These are phyloP conservation scores for Brettanomyces custersianus DNA, from an alignment of 805 yeast genomes.

Conservation along the genomic window DNA sequence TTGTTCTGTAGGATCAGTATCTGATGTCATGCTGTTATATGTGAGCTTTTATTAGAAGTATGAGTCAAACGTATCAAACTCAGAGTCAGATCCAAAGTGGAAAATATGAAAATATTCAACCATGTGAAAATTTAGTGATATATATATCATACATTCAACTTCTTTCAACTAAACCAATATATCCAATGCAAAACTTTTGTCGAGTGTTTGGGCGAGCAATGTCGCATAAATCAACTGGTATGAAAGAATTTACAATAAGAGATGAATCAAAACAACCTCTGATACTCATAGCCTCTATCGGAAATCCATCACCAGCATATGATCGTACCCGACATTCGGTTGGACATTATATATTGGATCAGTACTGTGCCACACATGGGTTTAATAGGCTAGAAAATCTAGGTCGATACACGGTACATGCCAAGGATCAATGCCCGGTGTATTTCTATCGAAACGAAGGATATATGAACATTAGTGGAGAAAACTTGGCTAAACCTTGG, in stretches of 20 bases:
- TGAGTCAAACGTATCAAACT: too few relatives aligned
- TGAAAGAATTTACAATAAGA: constrained; percentile 7
- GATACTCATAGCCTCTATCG: constrained; percentile 45
- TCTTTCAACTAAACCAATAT: neutral
- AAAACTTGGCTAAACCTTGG: constrained; percentile 28
- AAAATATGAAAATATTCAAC: too few relatives aligned
- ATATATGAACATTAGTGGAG: constrained; percentile 68
- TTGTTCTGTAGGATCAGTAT: too few relatives aligned
- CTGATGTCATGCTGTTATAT: too few relatives aligned
- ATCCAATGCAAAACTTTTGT: too few relatives aligned
- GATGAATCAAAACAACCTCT: constrained; percentile 15
- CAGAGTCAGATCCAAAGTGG: too few relatives aligned
- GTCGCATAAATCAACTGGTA: too few relatives aligned
- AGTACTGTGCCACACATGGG: constrained; percentile 12
- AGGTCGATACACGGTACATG: constrained; percentile 16
- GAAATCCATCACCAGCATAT: constrained; percentile 66
- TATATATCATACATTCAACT: too few relatives aligned
- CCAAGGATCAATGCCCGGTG: constrained; percentile 14
- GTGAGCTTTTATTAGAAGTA: too few relatives aligned
- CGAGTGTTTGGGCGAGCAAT: too few relatives aligned
- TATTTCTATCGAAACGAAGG: constrained; percentile 15
- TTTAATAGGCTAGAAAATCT: constrained; percentile 8
- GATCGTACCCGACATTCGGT: constrained; percentile 66
- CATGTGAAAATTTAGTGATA: too few relatives aligned
- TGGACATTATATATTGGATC: constrained; percentile 52